Evolutionary conservation across 2,329 filamentous ascomycete species (phyloP), one percentile per base, ranked within the genome.

Genomic region (Gyromitra esculenta): DNA sequence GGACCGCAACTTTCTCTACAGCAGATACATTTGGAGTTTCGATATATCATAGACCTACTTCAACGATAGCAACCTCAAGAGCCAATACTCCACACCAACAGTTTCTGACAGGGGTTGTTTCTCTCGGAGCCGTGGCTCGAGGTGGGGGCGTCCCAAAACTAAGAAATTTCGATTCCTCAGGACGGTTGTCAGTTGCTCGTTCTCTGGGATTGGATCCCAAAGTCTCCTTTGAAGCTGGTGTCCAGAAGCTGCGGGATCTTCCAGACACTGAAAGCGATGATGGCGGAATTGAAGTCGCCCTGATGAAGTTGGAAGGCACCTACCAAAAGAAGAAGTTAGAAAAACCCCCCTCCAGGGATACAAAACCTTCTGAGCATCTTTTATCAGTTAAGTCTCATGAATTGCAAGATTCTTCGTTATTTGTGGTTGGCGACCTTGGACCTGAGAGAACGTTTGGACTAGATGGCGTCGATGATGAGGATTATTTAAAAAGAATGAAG

Each of bases 291-390:
- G 96, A 98, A 82, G 94, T 94, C n/a, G 93, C 96, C 0, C 83
- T 99, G 65, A 84, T 94, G 80, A 99, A 98, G 81, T 87, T 99
- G 0, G 96, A 99, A 84, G 96, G 96, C 8, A 95, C 89, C 80
- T 96, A 91, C 80, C 88, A 91, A 82, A 90, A 87, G 80, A 88
- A 83, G 50, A 79, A 79, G 76, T 77, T 45, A 57, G 76, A 75
- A 63, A 75, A 72, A 56, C 75, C 76, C 21, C 74, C 69, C 31
- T 60, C 69, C 35, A 73, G 76, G 54, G 68, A 78, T 67, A 74
- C 50, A 15, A 80, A 73, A 15, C 56, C 18, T 25, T 37, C n/a
- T 11, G 60, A 43, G 39, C 35, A 52, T 21, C 11, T 39, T 75
- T n/a, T 18, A 41, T 48, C 57, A 18, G 21, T 41, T 52, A 48